Percentiles rank a stretch among this genome's conserved stretches.
phyloP scores from a whole-genome alignment of 2,329 filamentous ascomycete species.

The Apiospora rasikravindrae region DNA sequence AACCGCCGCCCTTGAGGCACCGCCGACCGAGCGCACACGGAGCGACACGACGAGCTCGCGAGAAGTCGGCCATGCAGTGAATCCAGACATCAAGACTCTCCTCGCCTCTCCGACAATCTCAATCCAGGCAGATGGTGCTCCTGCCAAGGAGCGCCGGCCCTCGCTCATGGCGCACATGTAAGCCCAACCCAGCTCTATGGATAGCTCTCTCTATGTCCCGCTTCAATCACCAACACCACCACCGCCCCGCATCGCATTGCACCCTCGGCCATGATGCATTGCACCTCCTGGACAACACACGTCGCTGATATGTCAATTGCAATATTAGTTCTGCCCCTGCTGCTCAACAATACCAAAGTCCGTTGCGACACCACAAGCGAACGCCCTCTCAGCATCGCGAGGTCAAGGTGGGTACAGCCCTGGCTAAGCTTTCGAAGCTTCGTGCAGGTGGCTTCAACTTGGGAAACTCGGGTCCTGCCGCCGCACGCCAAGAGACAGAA shows the following conservation, averaged over 20 bases:
- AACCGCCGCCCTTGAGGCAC: constrained; percentile 22
- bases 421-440: background rate
- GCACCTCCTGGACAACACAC: background rate
- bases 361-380: constrained; percentile 61
- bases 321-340: constrained; percentile 50
- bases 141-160: constrained; percentile 37
- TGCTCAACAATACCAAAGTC: constrained; percentile 52
- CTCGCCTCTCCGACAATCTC: constrained; percentile 46
- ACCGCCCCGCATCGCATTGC: background rate
- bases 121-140: constrained; percentile 40
- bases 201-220: background rate
- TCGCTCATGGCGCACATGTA: constrained; percentile 48
- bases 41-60: constrained; percentile 13
- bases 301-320: background rate
- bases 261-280: background rate
- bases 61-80: constrained; percentile 3
- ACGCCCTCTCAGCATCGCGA: constrained; percentile 63
- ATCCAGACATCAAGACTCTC: constrained; percentile 26
- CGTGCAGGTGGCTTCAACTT: background rate
- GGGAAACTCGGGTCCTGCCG: background rate
- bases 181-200: constrained; percentile 30
- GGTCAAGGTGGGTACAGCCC: constrained; percentile 56
- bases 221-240: background rate
- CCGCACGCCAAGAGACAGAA: background rate
- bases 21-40: constrained; percentile 3